Evolutionary conservation across 2,329 filamentous ascomycete genomes (phyloP).

Genomic region (Colletotrichum magnum): DNA sequence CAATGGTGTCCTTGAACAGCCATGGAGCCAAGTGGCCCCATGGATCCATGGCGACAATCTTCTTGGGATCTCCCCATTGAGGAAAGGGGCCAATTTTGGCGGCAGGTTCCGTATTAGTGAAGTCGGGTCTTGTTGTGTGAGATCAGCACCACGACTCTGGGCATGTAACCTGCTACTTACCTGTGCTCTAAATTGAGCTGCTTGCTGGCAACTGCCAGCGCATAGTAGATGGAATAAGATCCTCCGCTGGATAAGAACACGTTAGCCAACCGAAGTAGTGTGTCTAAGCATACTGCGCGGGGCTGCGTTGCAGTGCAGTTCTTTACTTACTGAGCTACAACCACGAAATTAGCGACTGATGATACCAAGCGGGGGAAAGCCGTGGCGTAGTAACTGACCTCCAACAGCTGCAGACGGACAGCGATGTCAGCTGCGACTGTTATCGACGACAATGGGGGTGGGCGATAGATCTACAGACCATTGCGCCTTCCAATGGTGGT

Average conservation of each 20-base stretch:
- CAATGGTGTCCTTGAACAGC: slow-evolving; percentile 84
- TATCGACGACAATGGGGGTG: slow-evolving; percentile 37
- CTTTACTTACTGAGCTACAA: slow-evolving; percentile 54
- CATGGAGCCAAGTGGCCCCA: slow-evolving; percentile 89
- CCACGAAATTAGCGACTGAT: slow-evolving; percentile 43
- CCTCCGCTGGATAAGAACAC: slow-evolving; percentile 69
- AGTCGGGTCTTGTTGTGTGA: slow-evolving; percentile 63
- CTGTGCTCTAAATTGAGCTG: slow-evolving; percentile 87
- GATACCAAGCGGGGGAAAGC: slow-evolving; percentile 1
- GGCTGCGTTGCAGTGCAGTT: neutral
- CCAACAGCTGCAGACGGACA: slow-evolving; percentile 64
- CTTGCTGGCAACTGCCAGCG: slow-evolving; percentile 91
- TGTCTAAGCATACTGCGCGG: no score
- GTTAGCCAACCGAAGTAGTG: neutral
- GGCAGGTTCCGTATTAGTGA: slow-evolving; percentile 89
- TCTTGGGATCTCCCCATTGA: slow-evolving; percentile 89
- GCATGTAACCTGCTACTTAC: slow-evolving; percentile 50
- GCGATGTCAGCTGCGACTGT: slow-evolving; percentile 9
- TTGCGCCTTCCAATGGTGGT: slow-evolving; percentile 86
- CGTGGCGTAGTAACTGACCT: slow-evolving; percentile 58
- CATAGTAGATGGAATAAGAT: slow-evolving; percentile 96
- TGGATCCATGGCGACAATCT: slow-evolving; percentile 98
- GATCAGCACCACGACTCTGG: neutral
- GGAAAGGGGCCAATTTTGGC: slow-evolving; percentile 89
- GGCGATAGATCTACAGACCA: slow-evolving; percentile 64